Evolutionary conservation across 2,329 filamentous ascomycete species (phyloP).

Genomic region (Leptosphaerulina australis): DNA sequence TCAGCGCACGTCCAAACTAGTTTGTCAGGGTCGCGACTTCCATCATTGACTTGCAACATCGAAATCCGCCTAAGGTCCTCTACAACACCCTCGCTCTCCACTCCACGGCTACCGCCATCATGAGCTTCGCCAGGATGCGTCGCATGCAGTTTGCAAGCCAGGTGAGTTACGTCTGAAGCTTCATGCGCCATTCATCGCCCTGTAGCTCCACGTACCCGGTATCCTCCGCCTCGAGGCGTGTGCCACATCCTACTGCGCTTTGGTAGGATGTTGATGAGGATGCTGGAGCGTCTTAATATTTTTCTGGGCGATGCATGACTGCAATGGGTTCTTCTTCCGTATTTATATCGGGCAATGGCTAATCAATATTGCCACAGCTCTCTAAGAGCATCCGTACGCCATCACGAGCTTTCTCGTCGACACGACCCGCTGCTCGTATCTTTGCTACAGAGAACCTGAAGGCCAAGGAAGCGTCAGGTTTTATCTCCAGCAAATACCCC

Average conservation of each 20-base stretch:
- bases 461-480: constrained; percentile 90
- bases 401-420: constrained; percentile 83
- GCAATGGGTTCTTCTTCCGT: neutral
- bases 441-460: constrained; percentile 84
- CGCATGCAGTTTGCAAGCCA: constrained; percentile 48
- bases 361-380: constrained; percentile 57
- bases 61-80: constrained; percentile 33
- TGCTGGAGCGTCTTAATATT: constrained; percentile 5
- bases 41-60: constrained; percentile 34
- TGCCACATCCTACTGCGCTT: constrained; percentile 31
- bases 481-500: constrained; percentile 87
- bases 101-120: constrained; percentile 40
- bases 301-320: neutral
- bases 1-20: constrained; percentile 27
- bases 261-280: constrained; percentile 13
- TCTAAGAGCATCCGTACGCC: constrained; percentile 67
- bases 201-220: constrained; percentile 23
- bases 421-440: constrained; percentile 80
- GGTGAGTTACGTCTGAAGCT: constrained; percentile 36
- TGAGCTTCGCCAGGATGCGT: constrained; percentile 50
- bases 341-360: constrained; percentile 35
- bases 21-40: constrained; percentile 29
- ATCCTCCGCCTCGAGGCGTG: constrained; percentile 36
- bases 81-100: constrained; percentile 32
- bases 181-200: constrained; percentile 18